Evolutionary conservation across 2,329 filamentous ascomycete genomes (phyloP).

Genomic region (Aspergillus bombycis): DNA sequence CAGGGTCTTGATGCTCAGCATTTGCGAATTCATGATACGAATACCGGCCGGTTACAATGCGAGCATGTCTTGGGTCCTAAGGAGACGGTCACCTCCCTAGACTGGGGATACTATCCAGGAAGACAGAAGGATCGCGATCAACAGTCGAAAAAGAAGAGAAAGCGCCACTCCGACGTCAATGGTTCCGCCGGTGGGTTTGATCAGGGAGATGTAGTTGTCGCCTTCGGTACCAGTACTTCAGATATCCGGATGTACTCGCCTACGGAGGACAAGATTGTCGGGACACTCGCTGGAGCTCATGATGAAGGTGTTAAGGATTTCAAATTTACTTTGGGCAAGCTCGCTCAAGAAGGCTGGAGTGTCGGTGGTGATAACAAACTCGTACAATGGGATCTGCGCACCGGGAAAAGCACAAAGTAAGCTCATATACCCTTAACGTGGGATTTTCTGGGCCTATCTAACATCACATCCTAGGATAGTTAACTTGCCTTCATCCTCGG

Average conservation of each 20-base stretch:
- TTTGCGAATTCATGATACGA: constrained; percentile 56
- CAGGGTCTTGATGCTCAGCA: constrained; percentile 57
- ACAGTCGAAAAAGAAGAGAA: constrained; percentile 55
- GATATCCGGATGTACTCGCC: constrained; percentile 56
- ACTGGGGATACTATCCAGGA: constrained; percentile 53
- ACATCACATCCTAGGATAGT: constrained; percentile 40
- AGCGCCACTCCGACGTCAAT: constrained; percentile 49
- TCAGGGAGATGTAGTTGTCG: constrained; percentile 50
- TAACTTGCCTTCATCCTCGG: constrained; percentile 45
- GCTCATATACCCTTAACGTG: constrained; percentile 9
- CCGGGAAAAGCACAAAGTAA: constrained; percentile 48
- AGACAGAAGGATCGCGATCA: constrained; percentile 39
- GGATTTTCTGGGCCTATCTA: constrained; percentile 16
- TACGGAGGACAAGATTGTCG: constrained; percentile 50
- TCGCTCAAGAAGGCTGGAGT: constrained; percentile 54
- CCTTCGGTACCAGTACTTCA: constrained; percentile 53
- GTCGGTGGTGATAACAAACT: constrained; percentile 56
- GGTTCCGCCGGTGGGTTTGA: constrained; percentile 37
- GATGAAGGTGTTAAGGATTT: constrained; percentile 54
- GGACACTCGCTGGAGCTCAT: constrained; percentile 49
- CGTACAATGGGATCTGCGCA: constrained; percentile 55
- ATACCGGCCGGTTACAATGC: constrained; percentile 53
- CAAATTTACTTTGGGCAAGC: constrained; percentile 49
- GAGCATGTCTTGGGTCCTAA: constrained; percentile 53
- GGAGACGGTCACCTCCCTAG: constrained; percentile 52